A percentile compares a stretch with the other conserved stretches of the same genome.
phyloP scores from a whole-genome alignment of 140 eudicot genomes.

The Stevia rebaudiana region DNA sequence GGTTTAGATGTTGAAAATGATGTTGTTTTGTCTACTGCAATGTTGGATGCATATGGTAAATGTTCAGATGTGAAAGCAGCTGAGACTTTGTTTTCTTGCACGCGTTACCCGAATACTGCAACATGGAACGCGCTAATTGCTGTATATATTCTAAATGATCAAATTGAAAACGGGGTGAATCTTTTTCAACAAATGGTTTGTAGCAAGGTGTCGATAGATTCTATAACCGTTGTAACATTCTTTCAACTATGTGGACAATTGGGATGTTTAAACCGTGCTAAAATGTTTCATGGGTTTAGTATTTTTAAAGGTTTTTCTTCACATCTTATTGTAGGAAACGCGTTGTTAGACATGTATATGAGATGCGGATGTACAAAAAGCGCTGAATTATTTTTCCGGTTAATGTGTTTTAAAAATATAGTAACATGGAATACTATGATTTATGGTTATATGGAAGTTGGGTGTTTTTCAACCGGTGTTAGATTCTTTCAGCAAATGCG shows the following conservation, averaged over 20 bases:
- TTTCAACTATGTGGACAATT: constrained; percentile 35
- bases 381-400: constrained; percentile 25
- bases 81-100: constrained; percentile 22
- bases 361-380: constrained; percentile 28
- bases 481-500: constrained; percentile 35
- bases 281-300: constrained; percentile 33
- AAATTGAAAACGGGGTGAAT: constrained; percentile 25
- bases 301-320: constrained; percentile 35
- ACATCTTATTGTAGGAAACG: constrained; percentile 35
- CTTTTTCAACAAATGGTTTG: constrained; percentile 31
- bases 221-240: constrained; percentile 28
- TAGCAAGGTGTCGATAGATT: constrained; percentile 17
- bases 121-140: constrained; percentile 41
- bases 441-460: constrained; percentile 22
- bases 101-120: constrained; percentile 24
- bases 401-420: constrained; percentile 26
- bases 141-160: constrained; percentile 21
- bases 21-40: constrained; percentile 33
- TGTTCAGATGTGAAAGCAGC: constrained; percentile 38
- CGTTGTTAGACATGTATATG: constrained; percentile 43
- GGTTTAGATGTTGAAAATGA: constrained; percentile 28
- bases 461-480: constrained; percentile 23
- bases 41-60: constrained; percentile 52
- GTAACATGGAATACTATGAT: constrained; percentile 51
- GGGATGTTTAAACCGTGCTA: constrained; percentile 26